Conservation (phyloP, 164 flowering plant species). For the Taxillus chinensis region DNA sequence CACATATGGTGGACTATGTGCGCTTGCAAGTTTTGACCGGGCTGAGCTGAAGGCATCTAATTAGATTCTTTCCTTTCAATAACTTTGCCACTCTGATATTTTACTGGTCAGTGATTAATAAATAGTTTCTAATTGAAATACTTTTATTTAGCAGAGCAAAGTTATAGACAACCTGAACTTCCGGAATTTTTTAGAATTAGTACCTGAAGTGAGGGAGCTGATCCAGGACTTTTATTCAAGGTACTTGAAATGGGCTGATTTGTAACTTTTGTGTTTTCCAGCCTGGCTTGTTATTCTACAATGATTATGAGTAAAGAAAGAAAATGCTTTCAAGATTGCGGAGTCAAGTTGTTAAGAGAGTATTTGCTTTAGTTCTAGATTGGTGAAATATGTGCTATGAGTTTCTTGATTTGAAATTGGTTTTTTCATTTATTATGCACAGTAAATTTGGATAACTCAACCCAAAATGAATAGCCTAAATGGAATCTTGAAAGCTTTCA, state of each 20-base stretch:
- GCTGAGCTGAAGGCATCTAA: slow-evolving; percentile 73
- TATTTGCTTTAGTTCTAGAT: too few relatives aligned
- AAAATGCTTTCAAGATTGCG: too few relatives aligned
- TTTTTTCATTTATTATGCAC: too few relatives aligned
- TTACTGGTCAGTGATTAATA: neutral
- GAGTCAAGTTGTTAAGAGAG: too few relatives aligned
- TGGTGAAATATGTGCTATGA: too few relatives aligned
- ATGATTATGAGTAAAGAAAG: neutral
- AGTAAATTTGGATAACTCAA: too few relatives aligned
- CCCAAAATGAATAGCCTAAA: too few relatives aligned
- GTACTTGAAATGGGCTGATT: slow-evolving; percentile 23
- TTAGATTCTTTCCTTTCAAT: neutral
- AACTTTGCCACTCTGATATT: neutral
- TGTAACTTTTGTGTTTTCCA: neutral
- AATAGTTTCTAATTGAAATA: slow-evolving; percentile 1
- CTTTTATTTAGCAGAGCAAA: slow-evolving; percentile 52
- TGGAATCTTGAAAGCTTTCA: too few relatives aligned
- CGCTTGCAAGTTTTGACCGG: slow-evolving; percentile 94
- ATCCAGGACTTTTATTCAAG: slow-evolving; percentile 92
- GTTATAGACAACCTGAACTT: slow-evolving; percentile 89
- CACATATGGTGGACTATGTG: slow-evolving; percentile 97
- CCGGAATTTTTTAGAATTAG: slow-evolving; percentile 89
- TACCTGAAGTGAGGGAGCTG: slow-evolving; percentile 95
- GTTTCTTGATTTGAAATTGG: too few relatives aligned
- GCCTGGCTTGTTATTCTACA: neutral